Percentiles rank a stretch among this genome's conserved stretches.
phyloP scores from a whole-genome alignment of 2,329 filamentous ascomycete species.

The Cryphonectria nitschkei region DNA sequence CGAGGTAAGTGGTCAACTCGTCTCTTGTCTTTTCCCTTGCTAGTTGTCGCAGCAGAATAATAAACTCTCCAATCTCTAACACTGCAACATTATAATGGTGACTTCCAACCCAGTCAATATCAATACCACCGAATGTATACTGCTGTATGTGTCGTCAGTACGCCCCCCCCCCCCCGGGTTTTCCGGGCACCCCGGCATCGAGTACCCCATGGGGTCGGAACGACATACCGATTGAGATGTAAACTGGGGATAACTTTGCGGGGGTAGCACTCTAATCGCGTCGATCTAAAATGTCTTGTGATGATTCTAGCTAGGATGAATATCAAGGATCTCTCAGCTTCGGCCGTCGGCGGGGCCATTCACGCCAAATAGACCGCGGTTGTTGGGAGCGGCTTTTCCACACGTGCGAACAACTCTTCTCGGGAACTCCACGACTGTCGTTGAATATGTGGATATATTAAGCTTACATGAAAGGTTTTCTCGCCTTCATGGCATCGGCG shows the following conservation, averaged over 20 bases:
- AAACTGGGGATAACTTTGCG: background rate
- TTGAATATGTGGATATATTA: background rate
- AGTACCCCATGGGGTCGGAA: background rate
- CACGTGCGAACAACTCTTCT: background rate
- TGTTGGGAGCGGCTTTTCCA: constrained; percentile 1
- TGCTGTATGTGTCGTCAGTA: background rate
- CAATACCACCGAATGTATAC: background rate
- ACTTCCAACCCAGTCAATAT: constrained; percentile 1
- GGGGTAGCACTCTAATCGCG: background rate
- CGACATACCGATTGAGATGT: background rate
- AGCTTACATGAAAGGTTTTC: background rate
- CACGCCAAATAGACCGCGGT: background rate
- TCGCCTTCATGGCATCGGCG: background rate
- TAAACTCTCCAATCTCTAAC: background rate
- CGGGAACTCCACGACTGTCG: background rate
- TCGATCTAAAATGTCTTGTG: background rate
- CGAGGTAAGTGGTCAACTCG: background rate
- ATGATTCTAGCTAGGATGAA: background rate
- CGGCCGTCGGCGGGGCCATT: background rate
- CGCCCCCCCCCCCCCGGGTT: background rate
- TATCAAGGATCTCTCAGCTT: background rate
- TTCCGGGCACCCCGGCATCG: background rate
- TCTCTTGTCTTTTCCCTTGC: background rate
- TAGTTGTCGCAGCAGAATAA: background rate
- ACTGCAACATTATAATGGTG: background rate